Conservation (phyloP, 805 yeast genomes). For the Ogataea henricii region DNA sequence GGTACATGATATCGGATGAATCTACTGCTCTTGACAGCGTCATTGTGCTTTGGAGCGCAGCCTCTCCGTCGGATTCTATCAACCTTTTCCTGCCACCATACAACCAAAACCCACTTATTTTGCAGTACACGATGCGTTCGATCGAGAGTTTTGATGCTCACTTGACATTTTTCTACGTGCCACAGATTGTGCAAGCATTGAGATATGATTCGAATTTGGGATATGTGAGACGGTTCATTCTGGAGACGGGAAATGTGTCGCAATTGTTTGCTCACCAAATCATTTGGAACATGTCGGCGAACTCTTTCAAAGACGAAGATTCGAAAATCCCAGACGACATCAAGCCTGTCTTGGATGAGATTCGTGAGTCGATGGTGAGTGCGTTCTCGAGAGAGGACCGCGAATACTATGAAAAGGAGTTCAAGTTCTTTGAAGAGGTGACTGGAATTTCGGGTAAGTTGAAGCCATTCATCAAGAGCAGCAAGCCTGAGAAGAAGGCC, state of each 20-base stretch:
- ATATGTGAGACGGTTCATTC: conserved; percentile 81
- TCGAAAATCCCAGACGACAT: conserved; percentile 74
- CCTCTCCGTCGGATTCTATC: conserved; percentile 83
- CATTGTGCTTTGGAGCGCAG: conserved; percentile 64
- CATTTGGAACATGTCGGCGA: conserved; percentile 97
- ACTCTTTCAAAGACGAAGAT: conserved; percentile 88
- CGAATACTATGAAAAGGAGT: conserved; percentile 76
- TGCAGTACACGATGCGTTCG: conserved; percentile 90
- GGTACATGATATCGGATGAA: conserved; percentile 43
- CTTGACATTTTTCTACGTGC: conserved; percentile 92
- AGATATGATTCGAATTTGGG: conserved; percentile 75
- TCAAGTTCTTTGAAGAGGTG: conserved; percentile 85
- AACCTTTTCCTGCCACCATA: conserved; percentile 77
- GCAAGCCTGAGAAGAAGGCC: conserved; percentile 93
- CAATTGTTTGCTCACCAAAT: conserved; percentile 96
- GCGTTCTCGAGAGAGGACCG: conserved; percentile 63
- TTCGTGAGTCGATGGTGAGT: conserved; percentile 62
- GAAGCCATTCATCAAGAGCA: conserved; percentile 89
- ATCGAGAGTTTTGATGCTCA: conserved; percentile 85
- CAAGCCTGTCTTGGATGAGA: conserved; percentile 79
- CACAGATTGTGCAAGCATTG: conserved; percentile 93
- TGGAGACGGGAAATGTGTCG: conserved; percentile 89
- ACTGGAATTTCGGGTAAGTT: conserved; percentile 93
- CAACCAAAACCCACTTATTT: conserved; percentile 61
- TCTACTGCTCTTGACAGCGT: conserved; percentile 17